Evolutionary conservation across 208 protist genomes (phyloP), one percentile per base, ranked within the genome.

Genomic region (Kentomonas sorsogonicus): DNA sequence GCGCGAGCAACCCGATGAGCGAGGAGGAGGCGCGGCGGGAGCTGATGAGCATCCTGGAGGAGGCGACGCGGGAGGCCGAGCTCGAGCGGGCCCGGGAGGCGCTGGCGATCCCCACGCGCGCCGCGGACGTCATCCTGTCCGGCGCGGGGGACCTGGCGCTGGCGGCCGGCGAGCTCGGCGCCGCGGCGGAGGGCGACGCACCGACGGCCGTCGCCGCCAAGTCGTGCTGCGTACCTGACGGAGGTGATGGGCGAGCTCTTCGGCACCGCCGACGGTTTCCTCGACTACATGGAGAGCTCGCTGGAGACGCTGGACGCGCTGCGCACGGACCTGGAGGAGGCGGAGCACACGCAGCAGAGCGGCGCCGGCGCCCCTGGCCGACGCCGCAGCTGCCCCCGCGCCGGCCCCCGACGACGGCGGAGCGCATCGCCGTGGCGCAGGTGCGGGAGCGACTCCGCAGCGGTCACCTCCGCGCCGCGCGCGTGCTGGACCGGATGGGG

Each of bases 301-400:
- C 58, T 93, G 41, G 74, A 86, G 48, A 81, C 77, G 45, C 67
- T 88, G 11, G 79, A 86, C 31, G 67, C 74, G 25, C 67, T 89
- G 40, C 79, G 78, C 11, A 65, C 64, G 16, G 81, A 84, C 22
- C 38, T 89, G 10, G 43, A 41, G 11, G 38, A 52, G 45, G 47
- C 54, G 39, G 60, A 69, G 54, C 62, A 69, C 43, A 43, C 18
- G 38, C 38, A 15, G 33, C 38, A 36, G n/a, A 53, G 48, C 48
- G 23, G 31, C 48, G 27, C 9, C 26, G n/a, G n/a, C 25, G 43
- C 22, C 43, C n/a, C 6, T 13, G 25, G 43, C 16, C 25, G 11
- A 11, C 25, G n/a, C 25, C 43, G 6, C 43, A 48, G 43, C 43
- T 48, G 43, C 43, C 16, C n/a, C n/a, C n/a, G n/a, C n/a, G n/a